A percentile compares a stretch with the other conserved stretches of the same genome.
Conservation (phyloP, 2,329 filamentous ascomycete species). For the Exophiala sp. region DNA sequence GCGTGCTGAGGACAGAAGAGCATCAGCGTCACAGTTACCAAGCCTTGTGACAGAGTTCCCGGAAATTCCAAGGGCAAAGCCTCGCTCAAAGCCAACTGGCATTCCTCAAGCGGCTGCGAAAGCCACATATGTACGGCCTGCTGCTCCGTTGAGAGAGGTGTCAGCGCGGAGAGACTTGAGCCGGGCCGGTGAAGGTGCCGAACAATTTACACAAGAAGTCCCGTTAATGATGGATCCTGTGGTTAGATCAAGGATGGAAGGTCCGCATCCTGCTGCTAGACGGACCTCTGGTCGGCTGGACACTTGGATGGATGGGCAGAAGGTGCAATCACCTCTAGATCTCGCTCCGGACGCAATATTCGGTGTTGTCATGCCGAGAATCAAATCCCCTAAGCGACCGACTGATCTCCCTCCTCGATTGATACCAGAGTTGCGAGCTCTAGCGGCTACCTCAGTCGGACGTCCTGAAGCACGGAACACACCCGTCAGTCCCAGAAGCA, state of each 20-base stretch:
- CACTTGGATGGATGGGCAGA: background rate
- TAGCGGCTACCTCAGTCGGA: slow-evolving; percentile 19
- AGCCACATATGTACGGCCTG: slow-evolving; percentile 4
- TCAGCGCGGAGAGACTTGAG: background rate
- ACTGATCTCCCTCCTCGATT: slow-evolving; percentile 25
- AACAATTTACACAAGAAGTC: slow-evolving; percentile 16
- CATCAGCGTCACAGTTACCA: slow-evolving; percentile 6
- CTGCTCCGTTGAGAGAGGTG: slow-evolving; percentile 1
- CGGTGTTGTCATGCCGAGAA: slow-evolving; percentile 21
- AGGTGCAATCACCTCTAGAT: slow-evolving; percentile 17
- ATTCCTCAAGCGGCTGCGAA: slow-evolving; percentile 8
- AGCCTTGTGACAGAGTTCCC: slow-evolving; percentile 5
- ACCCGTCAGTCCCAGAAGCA: slow-evolving; percentile 26
- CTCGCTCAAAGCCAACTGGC: slow-evolving; percentile 10
- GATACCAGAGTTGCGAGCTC: slow-evolving; percentile 28
- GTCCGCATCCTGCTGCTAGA: background rate
- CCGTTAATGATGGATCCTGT: slow-evolving; percentile 18
- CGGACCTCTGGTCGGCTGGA: slow-evolving; percentile 1
- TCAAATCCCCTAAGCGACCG: slow-evolving; percentile 3
- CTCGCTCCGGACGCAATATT: slow-evolving; percentile 21
- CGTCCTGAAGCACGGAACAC: slow-evolving; percentile 14
- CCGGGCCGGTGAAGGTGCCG: slow-evolving; percentile 1
- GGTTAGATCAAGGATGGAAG: background rate
- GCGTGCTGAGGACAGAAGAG: background rate
- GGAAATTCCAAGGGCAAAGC: slow-evolving; percentile 1